phyloP scores from a whole-genome alignment of 2,329 filamentous ascomycete genomes.

The Venturia nashicola region DNA sequence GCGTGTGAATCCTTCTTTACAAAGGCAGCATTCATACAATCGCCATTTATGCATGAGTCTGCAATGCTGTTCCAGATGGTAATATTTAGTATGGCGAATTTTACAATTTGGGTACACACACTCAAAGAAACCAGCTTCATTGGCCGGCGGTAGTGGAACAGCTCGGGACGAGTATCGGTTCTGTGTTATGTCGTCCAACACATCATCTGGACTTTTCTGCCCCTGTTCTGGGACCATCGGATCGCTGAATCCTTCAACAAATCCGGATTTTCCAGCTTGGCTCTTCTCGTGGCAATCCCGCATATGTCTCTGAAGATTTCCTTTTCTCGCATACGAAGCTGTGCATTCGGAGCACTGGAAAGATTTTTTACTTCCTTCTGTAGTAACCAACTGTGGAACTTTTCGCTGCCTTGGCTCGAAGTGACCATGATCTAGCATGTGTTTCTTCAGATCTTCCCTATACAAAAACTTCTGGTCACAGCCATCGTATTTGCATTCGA shows the following conservation, averaged over 20 bases:
- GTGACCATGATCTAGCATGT: neutral
- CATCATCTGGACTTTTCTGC: neutral
- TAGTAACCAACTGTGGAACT: neutral
- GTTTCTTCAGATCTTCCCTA: neutral
- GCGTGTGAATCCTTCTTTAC: neutral
- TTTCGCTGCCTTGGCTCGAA: neutral
- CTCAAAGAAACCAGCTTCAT: neutral
- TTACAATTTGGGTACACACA: neutral
- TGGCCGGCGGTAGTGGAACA: neutral
- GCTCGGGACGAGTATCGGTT: neutral
- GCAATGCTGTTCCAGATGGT: neutral
- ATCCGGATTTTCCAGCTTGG: neutral
- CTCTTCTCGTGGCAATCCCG: neutral
- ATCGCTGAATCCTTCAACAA: neutral
- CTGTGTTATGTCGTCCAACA: neutral
- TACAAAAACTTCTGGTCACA: neutral
- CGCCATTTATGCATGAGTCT: neutral
- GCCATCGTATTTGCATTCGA: neutral
- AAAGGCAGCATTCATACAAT: neutral
- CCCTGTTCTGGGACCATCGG: neutral
- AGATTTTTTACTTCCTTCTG: neutral
- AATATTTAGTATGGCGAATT: neutral
- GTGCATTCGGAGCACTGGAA: neutral
- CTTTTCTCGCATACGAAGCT: neutral
- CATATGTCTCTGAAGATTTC: neutral